Percentiles rank a stretch among this genome's conserved stretches.
Evolutionary conservation across 179 eudicot species (phyloP).

Genomic region (Amaranthus tricolor): DNA sequence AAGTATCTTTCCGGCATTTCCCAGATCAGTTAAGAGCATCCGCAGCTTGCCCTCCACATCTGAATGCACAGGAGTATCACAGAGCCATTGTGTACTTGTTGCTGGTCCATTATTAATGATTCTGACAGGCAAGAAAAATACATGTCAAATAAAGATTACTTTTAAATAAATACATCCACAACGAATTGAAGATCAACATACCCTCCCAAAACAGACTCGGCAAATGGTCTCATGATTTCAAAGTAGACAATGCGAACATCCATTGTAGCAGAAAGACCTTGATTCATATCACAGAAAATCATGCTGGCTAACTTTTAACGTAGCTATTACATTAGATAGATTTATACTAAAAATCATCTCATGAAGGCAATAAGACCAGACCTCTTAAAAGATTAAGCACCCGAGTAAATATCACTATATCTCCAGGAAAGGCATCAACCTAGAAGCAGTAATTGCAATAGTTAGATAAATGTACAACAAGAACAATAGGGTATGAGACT

Average conservation of each 20-base stretch:
- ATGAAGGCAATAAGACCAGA: conserved; percentile 27
- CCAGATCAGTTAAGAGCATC: conserved; percentile 66
- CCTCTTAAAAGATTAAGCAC: conserved; percentile 98
- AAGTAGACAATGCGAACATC: conserved; percentile 66
- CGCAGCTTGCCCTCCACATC: conserved; percentile 84
- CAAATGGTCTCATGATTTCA: conserved; percentile 97
- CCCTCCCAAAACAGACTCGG: conserved; percentile 90
- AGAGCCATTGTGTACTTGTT: conserved; percentile 62
- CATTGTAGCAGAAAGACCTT: conserved; percentile 97
- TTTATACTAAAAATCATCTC: background rate
- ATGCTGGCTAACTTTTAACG: background rate
- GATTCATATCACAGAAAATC: conserved; percentile 19
- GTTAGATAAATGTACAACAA: background rate
- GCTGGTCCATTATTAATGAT: conserved; percentile 68
- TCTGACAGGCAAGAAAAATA: conserved; percentile 41
- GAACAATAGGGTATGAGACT: background rate
- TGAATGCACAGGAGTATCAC: conserved; percentile 71
- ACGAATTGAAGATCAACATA: conserved; percentile 32
- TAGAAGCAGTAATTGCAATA: conserved; percentile 27
- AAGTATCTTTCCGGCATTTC: conserved; percentile 78
- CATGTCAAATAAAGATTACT: conserved; percentile 16
- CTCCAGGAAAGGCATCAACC: conserved; percentile 99
- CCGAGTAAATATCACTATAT: conserved; percentile 82
- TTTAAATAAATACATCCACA: background rate
- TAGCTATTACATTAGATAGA: background rate